phyloP scores from a whole-genome alignment of 352 stramenopile species.

The Paralagenidium karlingii region DNA sequence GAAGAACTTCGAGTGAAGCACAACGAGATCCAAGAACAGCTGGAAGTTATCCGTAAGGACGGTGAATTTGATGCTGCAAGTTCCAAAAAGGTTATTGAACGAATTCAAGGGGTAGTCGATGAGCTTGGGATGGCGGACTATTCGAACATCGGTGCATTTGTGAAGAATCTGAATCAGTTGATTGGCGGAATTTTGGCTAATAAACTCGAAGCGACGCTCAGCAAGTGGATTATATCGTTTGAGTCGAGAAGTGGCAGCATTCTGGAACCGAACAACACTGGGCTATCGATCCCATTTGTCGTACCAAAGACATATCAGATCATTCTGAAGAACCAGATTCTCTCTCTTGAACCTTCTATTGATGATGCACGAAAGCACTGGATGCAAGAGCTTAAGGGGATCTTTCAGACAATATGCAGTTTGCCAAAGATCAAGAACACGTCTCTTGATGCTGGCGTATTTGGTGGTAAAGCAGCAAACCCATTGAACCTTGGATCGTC shows the following conservation, averaged over 20 bases:
- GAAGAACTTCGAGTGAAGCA: slow-evolving; percentile 92
- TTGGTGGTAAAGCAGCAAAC: slow-evolving; percentile 16
- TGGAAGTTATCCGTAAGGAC: slow-evolving; percentile 60
- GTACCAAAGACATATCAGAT: slow-evolving; percentile 82
- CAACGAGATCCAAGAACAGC: slow-evolving; percentile 83
- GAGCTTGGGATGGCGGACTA: slow-evolving; percentile 92
- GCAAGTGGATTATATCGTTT: slow-evolving; percentile 66
- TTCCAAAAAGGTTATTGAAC: slow-evolving; percentile 53
- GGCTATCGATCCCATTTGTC: slow-evolving; percentile 31
- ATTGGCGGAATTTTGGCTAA: slow-evolving; percentile 76
- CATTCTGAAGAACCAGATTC: slow-evolving; percentile 92
- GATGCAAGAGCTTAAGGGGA: slow-evolving; percentile 87
- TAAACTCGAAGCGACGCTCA: slow-evolving; percentile 52
- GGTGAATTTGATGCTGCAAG: slow-evolving; percentile 38
- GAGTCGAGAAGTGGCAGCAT: slow-evolving; percentile 4
- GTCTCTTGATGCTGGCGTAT: slow-evolving; percentile 81
- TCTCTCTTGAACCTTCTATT: slow-evolving; percentile 93
- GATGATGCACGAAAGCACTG: slow-evolving; percentile 82
- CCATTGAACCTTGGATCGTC: slow-evolving; percentile 18
- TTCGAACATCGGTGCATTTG: slow-evolving; percentile 86
- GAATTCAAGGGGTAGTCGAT: slow-evolving; percentile 89
- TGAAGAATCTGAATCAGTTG: slow-evolving; percentile 84
- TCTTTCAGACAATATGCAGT: slow-evolving; percentile 90
- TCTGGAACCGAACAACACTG: slow-evolving; percentile 5
- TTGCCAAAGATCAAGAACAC: slow-evolving; percentile 85